Base-by-base conservation (phyloP, 2,329 filamentous ascomycete genomes). In the Escovopsis sp. region DNA sequence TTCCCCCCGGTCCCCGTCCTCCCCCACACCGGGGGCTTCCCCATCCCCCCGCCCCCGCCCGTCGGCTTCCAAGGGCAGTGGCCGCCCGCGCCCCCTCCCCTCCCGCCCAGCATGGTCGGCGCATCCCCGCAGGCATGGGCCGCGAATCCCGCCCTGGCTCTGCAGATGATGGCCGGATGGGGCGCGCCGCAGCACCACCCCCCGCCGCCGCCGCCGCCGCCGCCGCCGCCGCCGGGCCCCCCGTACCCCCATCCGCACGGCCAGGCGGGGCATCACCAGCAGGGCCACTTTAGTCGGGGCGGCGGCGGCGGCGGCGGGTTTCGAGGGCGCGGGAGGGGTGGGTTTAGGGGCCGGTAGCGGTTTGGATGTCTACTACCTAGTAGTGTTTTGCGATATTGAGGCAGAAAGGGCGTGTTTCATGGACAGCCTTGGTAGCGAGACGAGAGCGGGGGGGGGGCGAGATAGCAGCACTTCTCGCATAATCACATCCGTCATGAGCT, bases 51-150 rank as follows among this genome's bases (percentile, higher is more conserved):
- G 35, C 27, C 27, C 6, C 61, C 57, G 0, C 62, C 62, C 9
- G 49, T 50, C 12, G 61, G 62, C 5, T 67, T 62, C 40, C 56
- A 58, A 39, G 65, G 64, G 2, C 56, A 58, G 10, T 69, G 66
- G 65, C 65, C 64, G 6, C 57, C 55, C 2, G 57, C 57, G 0
- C 59, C 56, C 1, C 55, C 55, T n/a, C 56, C 52, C 35, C 53
- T 48, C 11, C 47, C 44, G 5, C 46, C 48, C 7, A 33, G 50
- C 16, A 45, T 53, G 46, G 39, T 15, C 35, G 42, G 45, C 7
- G 45, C 43, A 20, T 39, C 40, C 41, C 42, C 50, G 27, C 47
- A 50, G 40, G 48, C 42, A 37, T 61, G 57, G 58, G 53, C 50
- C 7, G 48, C 51, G 4, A 52, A 58, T 34, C 49, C 53, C 15